Base-by-base conservation (phyloP, 148 eudicot genomes). In the Amaranthus palmeri region DNA sequence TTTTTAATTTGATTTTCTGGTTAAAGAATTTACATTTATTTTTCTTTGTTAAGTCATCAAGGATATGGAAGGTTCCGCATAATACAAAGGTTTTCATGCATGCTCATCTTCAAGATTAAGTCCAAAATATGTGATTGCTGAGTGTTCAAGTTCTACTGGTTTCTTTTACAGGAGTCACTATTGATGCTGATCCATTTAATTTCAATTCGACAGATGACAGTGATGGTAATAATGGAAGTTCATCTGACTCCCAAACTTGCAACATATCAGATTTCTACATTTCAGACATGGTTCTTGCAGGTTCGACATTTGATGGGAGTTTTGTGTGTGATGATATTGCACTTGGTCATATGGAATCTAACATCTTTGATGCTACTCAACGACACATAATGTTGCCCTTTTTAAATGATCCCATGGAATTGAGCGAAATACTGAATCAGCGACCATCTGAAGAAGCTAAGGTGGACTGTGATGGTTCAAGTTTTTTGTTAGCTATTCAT, bases 271-370 rank as follows among this genome's bases (percentile, higher is more conserved):
- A 91, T 83, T 86, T 95, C 80, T 86, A 74, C 74, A 76, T 95
- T 74, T 86, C 91, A 60, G 93, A 87, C 80, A 81, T 90, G 88
- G 81, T 84, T 82, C 78, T 92, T 79, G 82, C 92, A 75, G 91
- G 85, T 69, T 59, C 83, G 78, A 85, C 87, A 36, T 73, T 75
- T 61, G 88, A 84, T 74, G 83, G 79, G 72, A 76, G 76, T 74
- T 79, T 83, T 58, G 15, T 79, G 54, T 82, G 79, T 81, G 85
- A 80, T 44, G 83, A 83, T 66, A 73, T 69, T 73, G 69, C 87
- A 73, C 88, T 85, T 82, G 81, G 70, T 72, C 81, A 81, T 73
- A 83, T 85, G 25, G 93, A 86, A 76, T 79, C 93, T 56, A 83
- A 59, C 66, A 51, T 77, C 41, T 83, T 87, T 79, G 87, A 89